A percentile compares a stretch with the other conserved stretches of the same genome.
These are phyloP conservation scores for Talaromyces nanjingensis DNA, from an alignment of 495 filamentous ascomycete genomes.

Conservation along the genomic window DNA sequence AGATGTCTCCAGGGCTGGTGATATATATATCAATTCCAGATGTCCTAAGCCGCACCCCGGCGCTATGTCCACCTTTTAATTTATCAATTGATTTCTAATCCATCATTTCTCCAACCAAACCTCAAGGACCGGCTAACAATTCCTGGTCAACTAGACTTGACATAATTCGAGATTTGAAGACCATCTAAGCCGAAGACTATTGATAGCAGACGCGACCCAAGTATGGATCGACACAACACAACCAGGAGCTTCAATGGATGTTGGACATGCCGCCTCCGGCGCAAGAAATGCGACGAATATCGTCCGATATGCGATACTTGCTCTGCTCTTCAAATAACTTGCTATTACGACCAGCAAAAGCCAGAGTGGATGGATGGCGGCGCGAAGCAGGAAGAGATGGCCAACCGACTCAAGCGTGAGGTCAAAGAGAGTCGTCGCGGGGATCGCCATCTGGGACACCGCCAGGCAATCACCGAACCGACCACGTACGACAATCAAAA, in stretches of 20 bases:
- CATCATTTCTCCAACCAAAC: background rate
- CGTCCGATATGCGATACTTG: conserved; percentile 41
- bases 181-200: background rate
- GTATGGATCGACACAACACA: background rate
- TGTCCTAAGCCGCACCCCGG: no score
- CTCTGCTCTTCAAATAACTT: conserved; percentile 38
- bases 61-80: no score
- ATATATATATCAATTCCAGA: no score
- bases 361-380: conserved; percentile 54
- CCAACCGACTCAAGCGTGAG: conserved; percentile 40
- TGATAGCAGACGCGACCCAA: background rate
- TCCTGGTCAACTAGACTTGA: background rate
- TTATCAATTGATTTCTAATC: background rate
- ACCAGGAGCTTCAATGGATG: conserved; percentile 36
- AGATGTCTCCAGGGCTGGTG: no score
- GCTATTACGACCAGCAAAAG: conserved; percentile 38
- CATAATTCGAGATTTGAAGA: background rate
- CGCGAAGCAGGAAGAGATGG: conserved; percentile 38
- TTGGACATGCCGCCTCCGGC: conserved; percentile 51
- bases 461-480: conserved; percentile 1
- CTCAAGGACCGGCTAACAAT: background rate
- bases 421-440: conserved; percentile 35
- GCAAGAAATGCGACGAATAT: conserved; percentile 49
- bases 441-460: conserved; percentile 2
- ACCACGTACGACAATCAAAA: background rate